Evolutionary conservation across 495 filamentous ascomycete genomes (phyloP).

Genomic region (Aspergillus bridgeri): DNA sequence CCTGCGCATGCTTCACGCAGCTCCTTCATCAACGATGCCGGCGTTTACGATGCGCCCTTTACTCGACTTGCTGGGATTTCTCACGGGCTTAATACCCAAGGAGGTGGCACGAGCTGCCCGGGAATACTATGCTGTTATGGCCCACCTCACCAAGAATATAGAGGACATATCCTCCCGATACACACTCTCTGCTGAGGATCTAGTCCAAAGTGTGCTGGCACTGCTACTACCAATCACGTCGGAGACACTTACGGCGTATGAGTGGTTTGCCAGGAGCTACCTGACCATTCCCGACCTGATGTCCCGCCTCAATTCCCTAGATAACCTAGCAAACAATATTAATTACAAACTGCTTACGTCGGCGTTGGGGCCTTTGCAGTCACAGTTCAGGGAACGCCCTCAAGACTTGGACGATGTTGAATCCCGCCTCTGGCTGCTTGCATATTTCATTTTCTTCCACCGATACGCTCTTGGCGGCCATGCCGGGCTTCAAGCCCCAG

Average conservation of each 20-base stretch:
- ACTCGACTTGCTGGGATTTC: slow-evolving; percentile 35
- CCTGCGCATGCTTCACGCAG: slow-evolving; percentile 38
- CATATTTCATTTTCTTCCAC: slow-evolving; percentile 76
- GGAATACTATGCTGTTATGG: slow-evolving; percentile 44
- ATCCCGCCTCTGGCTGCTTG: slow-evolving; percentile 67
- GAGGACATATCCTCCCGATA: slow-evolving; percentile 15
- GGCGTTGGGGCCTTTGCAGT: slow-evolving; percentile 37
- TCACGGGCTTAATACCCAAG: slow-evolving; percentile 45
- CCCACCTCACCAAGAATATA: slow-evolving; percentile 34
- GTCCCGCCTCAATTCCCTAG: slow-evolving; percentile 39
- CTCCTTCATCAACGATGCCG: slow-evolving; percentile 21
- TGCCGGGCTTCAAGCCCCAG: slow-evolving; percentile 37
- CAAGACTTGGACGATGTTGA: slow-evolving; percentile 28
- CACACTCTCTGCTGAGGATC: slow-evolving; percentile 20
- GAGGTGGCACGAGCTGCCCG: slow-evolving; percentile 43
- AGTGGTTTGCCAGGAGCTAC: slow-evolving; percentile 54
- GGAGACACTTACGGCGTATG: slow-evolving; percentile 50
- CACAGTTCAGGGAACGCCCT: slow-evolving; percentile 25
- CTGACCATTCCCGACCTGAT: slow-evolving; percentile 49
- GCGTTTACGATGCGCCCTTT: slow-evolving; percentile 28
- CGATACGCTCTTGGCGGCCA: slow-evolving; percentile 46
- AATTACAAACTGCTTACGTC: slow-evolving; percentile 54
- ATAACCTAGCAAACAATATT: slow-evolving; percentile 44
- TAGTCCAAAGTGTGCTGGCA: slow-evolving; percentile 40
- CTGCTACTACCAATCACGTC: slow-evolving; percentile 48